Base-by-base conservation (phyloP, 2,329 filamentous ascomycete genomes). In the Colletotrichum phormii region DNA sequence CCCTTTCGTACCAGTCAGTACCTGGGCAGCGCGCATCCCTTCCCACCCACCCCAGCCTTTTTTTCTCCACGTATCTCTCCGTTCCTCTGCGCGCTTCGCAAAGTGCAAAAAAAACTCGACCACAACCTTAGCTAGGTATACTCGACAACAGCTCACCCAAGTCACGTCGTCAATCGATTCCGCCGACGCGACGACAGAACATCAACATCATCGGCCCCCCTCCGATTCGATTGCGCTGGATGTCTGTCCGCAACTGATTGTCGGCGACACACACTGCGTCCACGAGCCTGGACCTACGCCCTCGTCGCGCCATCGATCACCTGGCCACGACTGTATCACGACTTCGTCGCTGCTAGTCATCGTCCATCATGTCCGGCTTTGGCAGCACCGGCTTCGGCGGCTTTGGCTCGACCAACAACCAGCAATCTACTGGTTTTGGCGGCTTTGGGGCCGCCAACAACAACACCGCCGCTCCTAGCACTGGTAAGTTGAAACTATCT, bases 331-430 rank as follows among this genome's bases (percentile, higher is more conserved):
- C 35, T 24, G 54, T 57, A 58, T 37, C 29, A 53, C 51, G 9
- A 58, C 49, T 24, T 37, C 22, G 12, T 61, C 49, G 46, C 57
- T 64, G 29, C 26, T 61, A 51, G 58, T 51, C 49, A 31, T 37
- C 33, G 42, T 49, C 51, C 54, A 85, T 75, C 79, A 91, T 91
- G 89, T 89, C 89, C 78, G 73, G 73, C 51, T 89, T 89, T 77
- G 85, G 86, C 77, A 84, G 85, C 75, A 85, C 86, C 75, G 87
- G 87, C 78, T 83, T 83, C 61, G 76, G 77, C 79, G 88, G 89
- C 85, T 92, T 92, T 82, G 89, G 89, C 83, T 86, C 87, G 78
- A 87, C 86, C 75, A 90, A 88, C 79, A 83, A 82, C 62, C 82
- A 86, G 79, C 76, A 82, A 78, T 77, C 81, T 26, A 77, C 75